These are phyloP conservation scores for Bipolaris sorokiniana DNA, from an alignment of 2,329 filamentous ascomycete species.

Conservation along the genomic window DNA sequence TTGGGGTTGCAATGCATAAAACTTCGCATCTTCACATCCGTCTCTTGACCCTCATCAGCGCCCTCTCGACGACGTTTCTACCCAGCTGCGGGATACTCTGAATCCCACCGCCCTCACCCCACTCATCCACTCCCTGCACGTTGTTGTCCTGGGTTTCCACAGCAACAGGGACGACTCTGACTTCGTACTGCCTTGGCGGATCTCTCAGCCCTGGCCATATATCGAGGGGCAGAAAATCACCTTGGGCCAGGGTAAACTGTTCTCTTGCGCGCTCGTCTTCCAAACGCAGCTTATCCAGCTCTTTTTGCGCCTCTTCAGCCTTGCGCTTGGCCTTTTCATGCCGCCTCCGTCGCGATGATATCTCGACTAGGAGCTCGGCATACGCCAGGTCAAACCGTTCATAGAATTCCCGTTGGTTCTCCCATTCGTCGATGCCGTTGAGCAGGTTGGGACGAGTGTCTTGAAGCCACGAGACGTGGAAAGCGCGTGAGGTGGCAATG, in stretches of 20 bases:
- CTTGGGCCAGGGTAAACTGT: slow-evolving; percentile 79
- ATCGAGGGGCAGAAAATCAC: slow-evolving; percentile 85
- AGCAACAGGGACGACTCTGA: slow-evolving; percentile 30
- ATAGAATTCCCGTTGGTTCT: slow-evolving; percentile 80
- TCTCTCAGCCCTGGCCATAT: slow-evolving; percentile 72
- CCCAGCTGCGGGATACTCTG: slow-evolving; percentile 46
- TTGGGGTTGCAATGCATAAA: background rate
- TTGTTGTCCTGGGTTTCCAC: slow-evolving; percentile 25
- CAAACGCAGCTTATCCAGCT: slow-evolving; percentile 75
- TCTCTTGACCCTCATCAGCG: slow-evolving; percentile 45
- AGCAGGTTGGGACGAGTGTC: slow-evolving; percentile 75
- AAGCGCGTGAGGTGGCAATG: slow-evolving; percentile 68
- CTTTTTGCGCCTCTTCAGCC: slow-evolving; percentile 77
- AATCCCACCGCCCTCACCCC: slow-evolving; percentile 23
- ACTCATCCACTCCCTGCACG: slow-evolving; percentile 15
- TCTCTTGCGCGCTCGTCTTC: slow-evolving; percentile 75
- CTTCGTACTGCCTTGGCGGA: slow-evolving; percentile 44
- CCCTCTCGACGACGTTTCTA: slow-evolving; percentile 45
- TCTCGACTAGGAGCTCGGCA: slow-evolving; percentile 81
- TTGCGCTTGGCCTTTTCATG: slow-evolving; percentile 77
- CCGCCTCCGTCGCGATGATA: slow-evolving; percentile 73
- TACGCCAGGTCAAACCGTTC: slow-evolving; percentile 86
- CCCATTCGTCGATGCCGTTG: slow-evolving; percentile 72
- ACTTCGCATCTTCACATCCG: slow-evolving; percentile 33
- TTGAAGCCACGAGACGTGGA: slow-evolving; percentile 68